These are phyloP conservation scores for Magnusiomyces paraingens DNA, from an alignment of 1,139 yeast genomes.

Conservation along the genomic window DNA sequence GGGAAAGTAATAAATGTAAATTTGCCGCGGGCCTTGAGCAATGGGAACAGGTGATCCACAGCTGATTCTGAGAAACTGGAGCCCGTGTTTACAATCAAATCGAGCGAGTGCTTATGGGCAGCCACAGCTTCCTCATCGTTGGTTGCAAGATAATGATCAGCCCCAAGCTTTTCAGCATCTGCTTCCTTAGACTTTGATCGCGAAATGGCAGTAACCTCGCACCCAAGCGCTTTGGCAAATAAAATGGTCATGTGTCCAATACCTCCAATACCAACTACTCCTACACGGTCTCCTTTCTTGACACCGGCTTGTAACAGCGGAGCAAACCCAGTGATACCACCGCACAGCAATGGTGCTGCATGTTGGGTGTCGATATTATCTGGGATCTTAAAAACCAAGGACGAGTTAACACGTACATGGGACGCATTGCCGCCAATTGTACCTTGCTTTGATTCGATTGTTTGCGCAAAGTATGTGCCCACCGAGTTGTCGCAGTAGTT, in stretches of 20 bases:
- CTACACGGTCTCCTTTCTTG: slow-evolving; percentile 31
- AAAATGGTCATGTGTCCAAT: slow-evolving; percentile 51
- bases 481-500: slow-evolving; percentile 43
- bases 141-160: slow-evolving; percentile 41
- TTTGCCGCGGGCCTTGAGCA: slow-evolving; percentile 2
- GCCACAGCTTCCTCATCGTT: slow-evolving; percentile 19
- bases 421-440: slow-evolving; percentile 60
- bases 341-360: slow-evolving; percentile 65
- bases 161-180: slow-evolving; percentile 43
- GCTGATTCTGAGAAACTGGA: neutral
- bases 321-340: slow-evolving; percentile 56
- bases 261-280: slow-evolving; percentile 51
- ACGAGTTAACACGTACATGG: slow-evolving; percentile 48
- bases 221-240: slow-evolving; percentile 49
- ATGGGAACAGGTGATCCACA: neutral
- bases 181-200: slow-evolving; percentile 39
- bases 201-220: slow-evolving; percentile 45
- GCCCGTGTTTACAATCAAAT: slow-evolving; percentile 45
- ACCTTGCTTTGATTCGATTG: slow-evolving; percentile 22
- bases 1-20: slow-evolving; percentile 4
- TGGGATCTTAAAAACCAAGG: slow-evolving; percentile 52
- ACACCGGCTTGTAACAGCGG: slow-evolving; percentile 32
- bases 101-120: slow-evolving; percentile 38
- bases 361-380: slow-evolving; percentile 39
- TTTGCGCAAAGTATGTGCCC: slow-evolving; percentile 37